A percentile compares a stretch with the other conserved stretches of the same genome.
Evolutionary conservation across 1,284 basidiomycete species (phyloP).

Genomic region (Apiotrichum veenhuisii): DNA sequence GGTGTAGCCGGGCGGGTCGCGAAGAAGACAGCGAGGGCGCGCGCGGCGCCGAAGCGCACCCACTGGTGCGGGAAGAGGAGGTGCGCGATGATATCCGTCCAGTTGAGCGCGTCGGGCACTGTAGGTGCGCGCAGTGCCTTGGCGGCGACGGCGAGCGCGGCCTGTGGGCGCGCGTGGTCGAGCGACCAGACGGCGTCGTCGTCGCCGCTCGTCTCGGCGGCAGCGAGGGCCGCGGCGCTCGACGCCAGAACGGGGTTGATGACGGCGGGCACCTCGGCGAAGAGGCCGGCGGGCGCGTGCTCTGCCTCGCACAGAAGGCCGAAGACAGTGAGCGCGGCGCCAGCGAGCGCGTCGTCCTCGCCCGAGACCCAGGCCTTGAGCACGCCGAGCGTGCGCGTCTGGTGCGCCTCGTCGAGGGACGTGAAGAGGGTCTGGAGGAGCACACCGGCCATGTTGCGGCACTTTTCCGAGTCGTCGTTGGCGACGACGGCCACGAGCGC

Average conservation of each 20-base stretch:
- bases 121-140: constrained; percentile 64
- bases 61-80: constrained; percentile 90
- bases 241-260: constrained; percentile 60
- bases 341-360: constrained; percentile 33
- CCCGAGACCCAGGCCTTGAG: constrained; percentile 67
- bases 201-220: constrained; percentile 41
- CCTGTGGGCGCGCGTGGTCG: constrained; percentile 82
- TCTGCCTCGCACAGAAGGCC: constrained; percentile 66
- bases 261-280: constrained; percentile 52
- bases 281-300: constrained; percentile 56
- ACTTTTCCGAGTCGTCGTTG: constrained; percentile 87
- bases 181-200: constrained; percentile 54
- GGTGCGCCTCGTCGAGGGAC: constrained; percentile 62
- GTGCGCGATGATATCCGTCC: constrained; percentile 63
- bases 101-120: constrained; percentile 55
- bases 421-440: constrained; percentile 73
- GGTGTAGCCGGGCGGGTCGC: constrained; percentile 28
- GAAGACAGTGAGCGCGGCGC: constrained; percentile 64
- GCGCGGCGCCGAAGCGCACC: constrained; percentile 79
- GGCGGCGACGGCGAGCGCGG: constrained; percentile 64
- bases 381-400: constrained; percentile 58
- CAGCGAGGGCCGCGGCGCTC: constrained; percentile 52
- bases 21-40: constrained; percentile 72
- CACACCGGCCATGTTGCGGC: constrained; percentile 78
- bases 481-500: constrained; percentile 87